Evolutionary conservation across 225 moss, liverwort and hornwort genomes (phyloP).

Genomic region (Ulota crispa): DNA sequence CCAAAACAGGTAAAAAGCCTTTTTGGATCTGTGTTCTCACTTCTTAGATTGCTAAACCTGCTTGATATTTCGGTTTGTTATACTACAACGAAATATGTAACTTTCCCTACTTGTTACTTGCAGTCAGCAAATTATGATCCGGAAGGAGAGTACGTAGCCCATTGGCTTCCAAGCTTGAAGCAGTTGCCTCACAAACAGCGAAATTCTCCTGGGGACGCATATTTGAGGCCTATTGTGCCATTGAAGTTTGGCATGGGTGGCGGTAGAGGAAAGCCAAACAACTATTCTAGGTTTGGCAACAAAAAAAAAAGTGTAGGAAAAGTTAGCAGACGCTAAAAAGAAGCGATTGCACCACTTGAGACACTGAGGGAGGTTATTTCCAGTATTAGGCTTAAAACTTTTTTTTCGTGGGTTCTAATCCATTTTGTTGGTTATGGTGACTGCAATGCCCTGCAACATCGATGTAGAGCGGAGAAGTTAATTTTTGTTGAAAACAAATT

Average conservation of each 20-base stretch:
- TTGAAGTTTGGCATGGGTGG: slow-evolving; percentile 69
- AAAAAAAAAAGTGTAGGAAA: slow-evolving; percentile 47
- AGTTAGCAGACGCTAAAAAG: slow-evolving; percentile 34
- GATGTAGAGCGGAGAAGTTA: too few relatives aligned
- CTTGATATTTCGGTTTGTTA: neutral
- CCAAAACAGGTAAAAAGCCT: slow-evolving; percentile 67
- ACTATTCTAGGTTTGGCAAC: slow-evolving; percentile 42
- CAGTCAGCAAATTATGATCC: slow-evolving; percentile 93
- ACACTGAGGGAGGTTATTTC: neutral
- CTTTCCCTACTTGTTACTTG: slow-evolving; percentile 2
- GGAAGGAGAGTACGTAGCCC: slow-evolving; percentile 89
- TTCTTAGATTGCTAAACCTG: neutral
- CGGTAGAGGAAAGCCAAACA: slow-evolving; percentile 43
- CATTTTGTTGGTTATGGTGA: neutral
- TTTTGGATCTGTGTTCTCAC: neutral
- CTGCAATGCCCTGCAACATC: too few relatives aligned
- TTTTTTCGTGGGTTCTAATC: neutral
- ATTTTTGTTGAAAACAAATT: too few relatives aligned
- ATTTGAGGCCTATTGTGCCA: slow-evolving; percentile 78
- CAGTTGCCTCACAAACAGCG: slow-evolving; percentile 53
- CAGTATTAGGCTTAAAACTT: neutral
- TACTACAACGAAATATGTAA: neutral
- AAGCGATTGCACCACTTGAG: neutral
- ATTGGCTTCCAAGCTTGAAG: slow-evolving; percentile 85
- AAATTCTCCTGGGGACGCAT: slow-evolving; percentile 68